A percentile compares a stretch with the other conserved stretches of the same genome.
Evolutionary conservation across 2,329 filamentous ascomycete genomes (phyloP).

Genomic region (Stachybotrys elegans): DNA sequence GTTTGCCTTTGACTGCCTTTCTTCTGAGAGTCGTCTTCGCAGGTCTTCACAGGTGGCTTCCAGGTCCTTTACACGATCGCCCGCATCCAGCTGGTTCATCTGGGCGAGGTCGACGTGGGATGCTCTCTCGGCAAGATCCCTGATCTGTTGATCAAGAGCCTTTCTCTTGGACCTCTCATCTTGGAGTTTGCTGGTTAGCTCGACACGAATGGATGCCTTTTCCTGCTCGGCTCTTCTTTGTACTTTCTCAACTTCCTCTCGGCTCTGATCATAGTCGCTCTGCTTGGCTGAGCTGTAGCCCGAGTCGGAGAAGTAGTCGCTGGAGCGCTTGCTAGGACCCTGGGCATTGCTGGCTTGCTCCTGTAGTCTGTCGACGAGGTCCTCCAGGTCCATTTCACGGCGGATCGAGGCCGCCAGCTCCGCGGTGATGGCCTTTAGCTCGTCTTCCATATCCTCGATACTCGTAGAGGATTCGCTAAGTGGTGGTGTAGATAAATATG

Average conservation of each 20-base stretch:
- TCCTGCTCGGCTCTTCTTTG: constrained; percentile 86
- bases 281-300: constrained; percentile 81
- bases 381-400: constrained; percentile 93
- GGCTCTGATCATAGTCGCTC: constrained; percentile 58
- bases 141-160: constrained; percentile 77
- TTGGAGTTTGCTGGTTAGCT: constrained; percentile 80
- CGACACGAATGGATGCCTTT: constrained; percentile 78
- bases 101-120: constrained; percentile 54
- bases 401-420: constrained; percentile 91
- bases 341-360: constrained; percentile 61
- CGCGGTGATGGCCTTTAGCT: constrained; percentile 85
- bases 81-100: constrained; percentile 51
- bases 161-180: constrained; percentile 75
- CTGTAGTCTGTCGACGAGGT: constrained; percentile 84
- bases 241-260: constrained; percentile 74
- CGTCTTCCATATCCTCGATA: constrained; percentile 87
- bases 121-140: constrained; percentile 73
- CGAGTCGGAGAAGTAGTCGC: constrained; percentile 97
- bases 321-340: constrained; percentile 67
- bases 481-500: constrained; percentile 43
- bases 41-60: constrained; percentile 78
- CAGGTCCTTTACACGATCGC: constrained; percentile 66
- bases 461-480: constrained; percentile 40
- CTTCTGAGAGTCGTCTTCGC: constrained; percentile 74
- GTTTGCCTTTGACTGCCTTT: constrained; percentile 82